phyloP scores from a whole-genome alignment of 805 yeast species.

The Metschnikowia anglica region DNA sequence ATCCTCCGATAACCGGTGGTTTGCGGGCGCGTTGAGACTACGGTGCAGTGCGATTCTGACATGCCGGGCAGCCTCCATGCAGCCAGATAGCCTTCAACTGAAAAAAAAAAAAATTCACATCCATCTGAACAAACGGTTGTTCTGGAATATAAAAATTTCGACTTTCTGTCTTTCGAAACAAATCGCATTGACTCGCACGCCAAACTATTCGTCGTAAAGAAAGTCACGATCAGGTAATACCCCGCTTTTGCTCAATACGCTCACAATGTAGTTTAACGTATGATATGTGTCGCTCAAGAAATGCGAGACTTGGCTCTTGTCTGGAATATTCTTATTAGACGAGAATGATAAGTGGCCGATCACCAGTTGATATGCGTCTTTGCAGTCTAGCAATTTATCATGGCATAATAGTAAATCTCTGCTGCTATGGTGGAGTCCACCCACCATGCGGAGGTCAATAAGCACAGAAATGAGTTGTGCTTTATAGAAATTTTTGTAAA shows the following conservation, averaged over 20 bases:
- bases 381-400: slow-evolving; percentile 16
- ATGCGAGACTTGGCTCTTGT: slow-evolving; percentile 25
- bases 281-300: slow-evolving; percentile 27
- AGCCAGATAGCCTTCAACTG: not conserved
- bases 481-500: slow-evolving; percentile 22
- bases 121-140: not conserved
- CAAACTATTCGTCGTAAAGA: slow-evolving; percentile 20
- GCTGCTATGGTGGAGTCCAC: not conserved
- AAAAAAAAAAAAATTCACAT: not conserved
- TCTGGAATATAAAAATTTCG: too few relatives aligned
- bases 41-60: too few relatives aligned
- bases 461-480: slow-evolving; percentile 15
- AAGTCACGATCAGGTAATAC: slow-evolving; percentile 23
- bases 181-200: not conserved
- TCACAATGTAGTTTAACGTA: slow-evolving; percentile 22
- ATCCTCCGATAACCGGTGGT: not conserved
- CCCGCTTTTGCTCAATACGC: slow-evolving; percentile 23
- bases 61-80: too few relatives aligned
- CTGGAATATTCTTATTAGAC: slow-evolving; percentile 10
- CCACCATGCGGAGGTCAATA: slow-evolving; percentile 1
- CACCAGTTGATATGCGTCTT: slow-evolving; percentile 21
- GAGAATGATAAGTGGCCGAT: slow-evolving; percentile 22
- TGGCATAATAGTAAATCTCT: slow-evolving; percentile 13
- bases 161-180: too few relatives aligned
- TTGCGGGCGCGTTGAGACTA: not conserved